Base-by-base conservation (phyloP, 805 yeast species). In the Barnettozyma californica region DNA sequence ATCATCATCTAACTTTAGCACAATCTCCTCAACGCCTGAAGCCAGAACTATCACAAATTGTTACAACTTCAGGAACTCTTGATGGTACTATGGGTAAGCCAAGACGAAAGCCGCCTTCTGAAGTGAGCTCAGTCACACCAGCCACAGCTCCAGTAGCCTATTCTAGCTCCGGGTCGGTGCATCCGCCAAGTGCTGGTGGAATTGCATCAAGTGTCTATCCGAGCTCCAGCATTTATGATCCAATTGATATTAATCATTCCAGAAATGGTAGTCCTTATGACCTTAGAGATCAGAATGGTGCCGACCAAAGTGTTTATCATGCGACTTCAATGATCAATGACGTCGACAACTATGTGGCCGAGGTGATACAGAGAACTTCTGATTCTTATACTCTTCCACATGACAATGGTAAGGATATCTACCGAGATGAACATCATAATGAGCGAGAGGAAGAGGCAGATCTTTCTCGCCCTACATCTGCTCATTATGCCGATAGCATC, bases 151-250 rank as follows among this genome's bases (percentile, higher is more conserved):
- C 45, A 33, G 35, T 20, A 13, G 7, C 23, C 19, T 1, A 19
- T 20, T 9, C 42, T 23, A 25, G 10, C 18, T 16, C 27, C 25
- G 20, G 14, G 14, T 38, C 29, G 9, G 41, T 18, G n/a, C 14
- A 27, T 40, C 47, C 45, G 2, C 35, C 33, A 7, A 40, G 33
- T 19, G 20, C 33, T 26, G 20, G 19, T 27, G 23, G 29, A 13
- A 8, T 33, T 9, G 35, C 26, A 14, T 47, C 47, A 34, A 44
- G 38, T 25, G 47, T 53, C 31, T 58, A 53, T 37, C 37, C 53
- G 18, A 56, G 55, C 4, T 59, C 63, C 0, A 59, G 63, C 44
- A 47, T 56, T 13, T 59, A 59, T 43, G 56, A 52, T 10, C 54
- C 57, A 31, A 44, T 46, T 26, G 46, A 43, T 31, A 31, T 18